Percentiles rank a stretch among this genome's conserved stretches.
These are phyloP conservation scores for Phoma sp. DNA, from an alignment of 2,329 filamentous ascomycete species.

Conservation along the genomic window DNA sequence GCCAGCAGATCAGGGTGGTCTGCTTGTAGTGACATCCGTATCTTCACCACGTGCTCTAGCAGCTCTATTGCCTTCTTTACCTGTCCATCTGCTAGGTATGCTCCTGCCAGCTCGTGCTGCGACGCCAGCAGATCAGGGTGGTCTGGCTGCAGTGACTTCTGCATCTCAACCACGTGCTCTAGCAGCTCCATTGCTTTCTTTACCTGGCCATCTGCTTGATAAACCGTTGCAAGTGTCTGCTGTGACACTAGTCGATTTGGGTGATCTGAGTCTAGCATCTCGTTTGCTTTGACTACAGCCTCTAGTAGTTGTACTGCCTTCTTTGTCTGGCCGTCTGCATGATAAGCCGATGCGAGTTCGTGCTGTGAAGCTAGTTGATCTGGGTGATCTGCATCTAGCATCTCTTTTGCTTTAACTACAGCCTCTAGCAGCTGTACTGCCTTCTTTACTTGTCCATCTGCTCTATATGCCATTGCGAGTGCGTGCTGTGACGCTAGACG, in stretches of 20 bases:
- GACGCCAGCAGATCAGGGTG: slow-evolving; percentile 1
- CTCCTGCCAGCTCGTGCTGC: slow-evolving; percentile 12
- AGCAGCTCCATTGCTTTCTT: slow-evolving; percentile 12
- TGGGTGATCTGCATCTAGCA: no score
- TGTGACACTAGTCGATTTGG: slow-evolving; percentile 5
- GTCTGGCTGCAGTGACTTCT: no score
- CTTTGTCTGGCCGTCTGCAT: slow-evolving; percentile 8
- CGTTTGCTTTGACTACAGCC: background rate
- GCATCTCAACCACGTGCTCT: background rate
- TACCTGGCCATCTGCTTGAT: slow-evolving; percentile 7
- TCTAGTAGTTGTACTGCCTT: slow-evolving; percentile 12
- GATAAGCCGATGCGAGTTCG: slow-evolving; percentile 3
- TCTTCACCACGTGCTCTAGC: background rate
- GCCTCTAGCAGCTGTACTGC: slow-evolving; percentile 14
- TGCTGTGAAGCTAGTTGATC: slow-evolving; percentile 12
- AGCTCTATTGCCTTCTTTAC: slow-evolving; percentile 6
- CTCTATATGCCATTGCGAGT: slow-evolving; percentile 6
- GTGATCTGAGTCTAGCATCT: no score
- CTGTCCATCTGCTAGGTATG: slow-evolving; percentile 11
- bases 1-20: no score
- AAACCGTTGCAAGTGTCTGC: slow-evolving; percentile 10
- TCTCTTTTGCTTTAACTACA: background rate
- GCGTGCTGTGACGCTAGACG: slow-evolving; percentile 12
- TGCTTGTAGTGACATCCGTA: no score
- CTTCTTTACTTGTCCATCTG: slow-evolving; percentile 12